Evolutionary conservation across 352 stramenopile species (phyloP).

Genomic region (Phytophthora pistaciae): DNA sequence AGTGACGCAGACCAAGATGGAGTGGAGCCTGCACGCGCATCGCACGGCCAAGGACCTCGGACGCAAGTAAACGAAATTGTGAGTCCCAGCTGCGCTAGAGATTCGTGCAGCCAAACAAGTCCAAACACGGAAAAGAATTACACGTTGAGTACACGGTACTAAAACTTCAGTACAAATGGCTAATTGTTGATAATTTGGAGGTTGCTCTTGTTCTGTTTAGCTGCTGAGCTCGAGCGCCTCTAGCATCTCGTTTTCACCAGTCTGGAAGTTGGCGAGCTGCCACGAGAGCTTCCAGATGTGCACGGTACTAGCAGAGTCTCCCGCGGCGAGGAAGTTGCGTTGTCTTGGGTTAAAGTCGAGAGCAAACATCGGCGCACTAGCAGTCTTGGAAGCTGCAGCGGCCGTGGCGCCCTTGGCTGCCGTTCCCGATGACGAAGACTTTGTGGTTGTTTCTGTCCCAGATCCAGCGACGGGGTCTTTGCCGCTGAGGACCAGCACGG

Average conservation of each 20-base stretch:
- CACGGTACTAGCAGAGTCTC: constrained; percentile 66
- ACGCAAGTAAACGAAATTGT: constrained; percentile 57
- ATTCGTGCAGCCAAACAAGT: constrained; percentile 8
- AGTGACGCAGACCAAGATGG: constrained; percentile 92
- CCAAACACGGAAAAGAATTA: constrained; percentile 15
- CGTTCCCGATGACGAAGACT: constrained; percentile 8
- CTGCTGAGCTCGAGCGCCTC: constrained; percentile 44
- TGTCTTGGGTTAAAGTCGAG: constrained; percentile 87
- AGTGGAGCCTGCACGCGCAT: constrained; percentile 88
- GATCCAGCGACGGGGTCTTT: constrained; percentile 38
- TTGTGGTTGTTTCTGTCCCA: constrained; percentile 11
- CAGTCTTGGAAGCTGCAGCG: constrained; percentile 19
- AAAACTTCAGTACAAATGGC: constrained; percentile 3
- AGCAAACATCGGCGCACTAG: constrained; percentile 54
- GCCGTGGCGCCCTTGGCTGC: constrained; percentile 4
- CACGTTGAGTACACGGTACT: constrained; percentile 16
- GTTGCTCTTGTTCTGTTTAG: constrained; percentile 16
- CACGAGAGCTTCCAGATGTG: constrained; percentile 89
- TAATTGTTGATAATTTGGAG: constrained; percentile 4
- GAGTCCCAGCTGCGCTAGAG: constrained; percentile 1
- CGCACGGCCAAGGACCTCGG: constrained; percentile 81
- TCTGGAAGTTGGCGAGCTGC: constrained; percentile 83
- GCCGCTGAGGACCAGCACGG: constrained; percentile 50
- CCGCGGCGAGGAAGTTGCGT: constrained; percentile 84
- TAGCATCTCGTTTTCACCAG: constrained; percentile 66